phyloP scores from a whole-genome alignment of 2,329 filamentous ascomycete genomes.

The Fusarium drepaniforme region DNA sequence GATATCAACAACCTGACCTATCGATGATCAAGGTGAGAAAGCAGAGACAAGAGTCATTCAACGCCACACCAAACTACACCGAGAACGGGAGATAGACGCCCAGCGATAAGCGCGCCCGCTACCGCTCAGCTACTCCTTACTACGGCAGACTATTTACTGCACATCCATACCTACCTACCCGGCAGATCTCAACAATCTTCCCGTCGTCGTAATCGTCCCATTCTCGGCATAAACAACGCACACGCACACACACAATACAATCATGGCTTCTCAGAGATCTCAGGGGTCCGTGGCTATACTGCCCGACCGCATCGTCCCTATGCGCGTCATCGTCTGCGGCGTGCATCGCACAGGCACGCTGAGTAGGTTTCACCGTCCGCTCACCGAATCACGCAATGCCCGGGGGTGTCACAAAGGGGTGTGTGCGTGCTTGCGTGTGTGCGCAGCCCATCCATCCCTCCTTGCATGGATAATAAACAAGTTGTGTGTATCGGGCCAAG shows the following conservation, averaged over 20 bases:
- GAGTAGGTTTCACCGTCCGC: conserved; percentile 44
- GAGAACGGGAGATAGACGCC: conserved; percentile 19
- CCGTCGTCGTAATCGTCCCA: conserved; percentile 1
- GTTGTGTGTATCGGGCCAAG: neutral
- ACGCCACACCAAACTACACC: conserved; percentile 4
- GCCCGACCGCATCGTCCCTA: conserved; percentile 51
- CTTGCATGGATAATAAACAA: conserved; percentile 1
- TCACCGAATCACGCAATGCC: conserved; percentile 7
- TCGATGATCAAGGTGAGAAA: conserved; percentile 2
- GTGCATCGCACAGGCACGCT: conserved; percentile 54
- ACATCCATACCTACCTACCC: neutral
- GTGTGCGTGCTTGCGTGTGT: neutral
- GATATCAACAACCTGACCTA: neutral
- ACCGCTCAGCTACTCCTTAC: neutral
- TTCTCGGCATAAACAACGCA: neutral
- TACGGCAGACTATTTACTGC: neutral
- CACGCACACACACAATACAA: conserved; percentile 16
- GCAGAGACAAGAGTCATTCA: neutral
- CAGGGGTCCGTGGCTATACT: conserved; percentile 19
- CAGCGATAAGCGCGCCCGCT: conserved; percentile 11
- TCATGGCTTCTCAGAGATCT: conserved; percentile 28
- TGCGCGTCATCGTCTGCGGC: conserved; percentile 56
- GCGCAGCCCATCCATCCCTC: neutral
- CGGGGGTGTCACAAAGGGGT: neutral
- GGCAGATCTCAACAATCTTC: conserved; percentile 4